Evolutionary conservation across 148 eudicot genomes (phyloP), one percentile per base, ranked within the genome.

Genomic region (Dysphania ambrosioides): DNA sequence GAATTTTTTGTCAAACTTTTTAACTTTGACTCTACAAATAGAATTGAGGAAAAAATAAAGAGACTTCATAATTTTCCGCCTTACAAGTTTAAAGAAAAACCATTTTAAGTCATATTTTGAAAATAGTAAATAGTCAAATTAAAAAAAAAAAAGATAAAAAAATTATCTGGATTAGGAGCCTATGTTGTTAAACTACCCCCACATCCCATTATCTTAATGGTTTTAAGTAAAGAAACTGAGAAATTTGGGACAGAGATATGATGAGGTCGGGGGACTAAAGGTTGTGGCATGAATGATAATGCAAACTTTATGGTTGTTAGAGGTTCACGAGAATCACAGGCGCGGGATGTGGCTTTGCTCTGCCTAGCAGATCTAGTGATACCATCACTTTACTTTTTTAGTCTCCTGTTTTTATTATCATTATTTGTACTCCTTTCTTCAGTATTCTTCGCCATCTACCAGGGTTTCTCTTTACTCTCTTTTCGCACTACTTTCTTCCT

Each of bases 311-410:
- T 29, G 44, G 42, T 3, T 24, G 32, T 26, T 58, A 23, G 13
- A 67, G 76, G 73, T 60, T 80, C 80, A 80, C 83, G 83, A 66
- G 82, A 81, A 70, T 69, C 72, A 56, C 85, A 77, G 63, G 38
- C 61, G 61, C 26, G n/a, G 26, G 75, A 58, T 51, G 71, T 82
- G 79, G 64, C 79, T 61, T 82, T 75, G 61, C 77, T 59, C 72
- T 71, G 77, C 61, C 56, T n/a, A 32, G n/a, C 68, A 35, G 60
- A 64, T 75, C 77, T 68, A 58, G 38, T 26, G 8, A 21, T 9
- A 49, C 6, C 3, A 32, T 18, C 24, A 30, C 38, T 30, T 2
- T 15, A 55, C 74, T 66, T 26, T 47, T 57, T 60, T 72, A 6
- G 31, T 19, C 7, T 57, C 60, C 19, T 40, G 34, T 38, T 57